Percentiles rank a stretch among this genome's conserved stretches.
phyloP scores from a whole-genome alignment of 208 protist species.

The Crithidia brevicula region DNA sequence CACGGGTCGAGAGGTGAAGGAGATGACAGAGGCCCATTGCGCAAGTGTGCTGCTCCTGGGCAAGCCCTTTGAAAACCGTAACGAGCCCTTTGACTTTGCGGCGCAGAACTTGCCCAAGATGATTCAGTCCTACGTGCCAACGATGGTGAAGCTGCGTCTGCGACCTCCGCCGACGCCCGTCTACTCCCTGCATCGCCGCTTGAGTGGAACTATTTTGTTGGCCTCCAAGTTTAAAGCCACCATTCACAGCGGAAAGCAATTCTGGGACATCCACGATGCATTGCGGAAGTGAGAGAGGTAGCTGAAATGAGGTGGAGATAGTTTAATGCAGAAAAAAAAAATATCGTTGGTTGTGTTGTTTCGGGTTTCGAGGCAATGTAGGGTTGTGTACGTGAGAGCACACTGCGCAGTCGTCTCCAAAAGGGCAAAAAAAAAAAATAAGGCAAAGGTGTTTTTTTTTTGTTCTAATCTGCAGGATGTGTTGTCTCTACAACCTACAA shows the following conservation, averaged over 20 bases:
- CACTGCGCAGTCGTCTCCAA: no score
- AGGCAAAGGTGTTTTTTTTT: no score
- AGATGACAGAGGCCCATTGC: slow-evolving; percentile 93
- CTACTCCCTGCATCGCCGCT: slow-evolving; percentile 96
- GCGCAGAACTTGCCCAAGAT: slow-evolving; percentile 79
- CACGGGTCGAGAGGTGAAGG: slow-evolving; percentile 92
- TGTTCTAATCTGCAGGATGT: no score
- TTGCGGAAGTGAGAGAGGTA: slow-evolving; percentile 2
- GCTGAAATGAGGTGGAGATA: background rate
- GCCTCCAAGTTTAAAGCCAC: slow-evolving; percentile 90
- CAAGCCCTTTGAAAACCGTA: slow-evolving; percentile 84
- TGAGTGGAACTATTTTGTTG: slow-evolving; percentile 95
- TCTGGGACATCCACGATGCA: slow-evolving; percentile 69
- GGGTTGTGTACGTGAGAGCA: no score
- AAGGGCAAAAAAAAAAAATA: no score
- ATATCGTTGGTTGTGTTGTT: background rate
- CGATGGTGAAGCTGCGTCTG: slow-evolving; percentile 93
- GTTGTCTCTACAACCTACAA: no score
- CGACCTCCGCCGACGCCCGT: slow-evolving; percentile 88
- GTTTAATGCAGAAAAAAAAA: background rate
- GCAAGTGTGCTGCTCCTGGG: slow-evolving; percentile 89
- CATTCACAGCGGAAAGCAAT: slow-evolving; percentile 77
- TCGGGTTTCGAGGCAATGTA: no score
- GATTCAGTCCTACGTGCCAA: slow-evolving; percentile 88
- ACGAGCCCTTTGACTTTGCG: slow-evolving; percentile 88